phyloP scores from a whole-genome alignment of 257 asterid genomes.

The Salvia miltiorrhiza region DNA sequence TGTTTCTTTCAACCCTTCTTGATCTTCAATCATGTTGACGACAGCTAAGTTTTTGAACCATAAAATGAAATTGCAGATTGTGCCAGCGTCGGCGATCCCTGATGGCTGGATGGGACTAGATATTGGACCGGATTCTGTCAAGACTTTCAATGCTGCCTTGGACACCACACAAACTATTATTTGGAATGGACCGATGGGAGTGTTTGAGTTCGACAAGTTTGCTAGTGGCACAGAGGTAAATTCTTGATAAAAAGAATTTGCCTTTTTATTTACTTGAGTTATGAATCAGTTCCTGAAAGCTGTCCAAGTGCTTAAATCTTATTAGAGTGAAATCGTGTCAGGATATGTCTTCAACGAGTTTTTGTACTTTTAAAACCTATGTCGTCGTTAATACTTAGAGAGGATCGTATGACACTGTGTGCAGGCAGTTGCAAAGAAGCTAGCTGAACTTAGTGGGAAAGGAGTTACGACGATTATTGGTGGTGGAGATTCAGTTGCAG shows the following conservation, averaged over 20 bases:
- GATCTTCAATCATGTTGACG: background rate
- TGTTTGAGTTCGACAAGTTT: constrained; percentile 84
- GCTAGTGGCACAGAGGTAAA: constrained; percentile 82
- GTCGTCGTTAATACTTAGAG: background rate
- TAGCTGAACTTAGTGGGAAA: constrained; percentile 75
- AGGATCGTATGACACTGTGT: background rate
- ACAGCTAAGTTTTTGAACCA: background rate
- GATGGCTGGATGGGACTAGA: constrained; percentile 96
- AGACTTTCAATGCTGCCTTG: constrained; percentile 71
- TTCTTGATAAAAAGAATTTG: background rate
- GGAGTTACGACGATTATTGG: constrained; percentile 90
- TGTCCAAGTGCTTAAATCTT: too few species aligned
- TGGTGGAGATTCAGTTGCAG: constrained; percentile 95
- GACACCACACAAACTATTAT: constrained; percentile 76
- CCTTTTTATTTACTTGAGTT: background rate
- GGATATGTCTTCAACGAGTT: background rate
- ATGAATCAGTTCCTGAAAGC: background rate
- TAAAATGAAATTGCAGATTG: constrained; percentile 41
- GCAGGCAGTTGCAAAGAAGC: constrained; percentile 75
- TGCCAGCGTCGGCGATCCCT: constrained; percentile 72
- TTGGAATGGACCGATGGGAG: constrained; percentile 98
- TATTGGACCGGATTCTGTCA: constrained; percentile 79
- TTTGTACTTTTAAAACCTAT: background rate
- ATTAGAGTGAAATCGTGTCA: background rate
- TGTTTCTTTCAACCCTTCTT: background rate